These are phyloP conservation scores for Scutellaria galericulata DNA, from an alignment of 257 asterid species.

Conservation along the genomic window DNA sequence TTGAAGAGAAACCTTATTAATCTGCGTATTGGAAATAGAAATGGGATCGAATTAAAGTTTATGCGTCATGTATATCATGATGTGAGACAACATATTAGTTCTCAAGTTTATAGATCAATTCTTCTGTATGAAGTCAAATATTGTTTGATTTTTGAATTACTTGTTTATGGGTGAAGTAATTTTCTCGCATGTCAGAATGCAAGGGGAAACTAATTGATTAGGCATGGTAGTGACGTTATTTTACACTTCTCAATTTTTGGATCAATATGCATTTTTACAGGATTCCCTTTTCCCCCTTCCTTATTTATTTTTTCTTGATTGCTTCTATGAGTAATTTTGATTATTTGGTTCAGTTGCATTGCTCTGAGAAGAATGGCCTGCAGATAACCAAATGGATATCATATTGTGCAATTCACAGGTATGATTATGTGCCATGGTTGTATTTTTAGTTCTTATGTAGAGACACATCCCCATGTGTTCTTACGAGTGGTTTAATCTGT, in stretches of 20 bases:
- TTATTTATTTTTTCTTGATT: background rate
- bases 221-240: constrained; percentile 7
- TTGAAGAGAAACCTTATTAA: constrained; percentile 9
- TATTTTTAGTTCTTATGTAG: constrained; percentile 22
- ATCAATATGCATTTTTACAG: constrained; percentile 8
- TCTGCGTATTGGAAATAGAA: background rate
- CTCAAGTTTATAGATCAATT: constrained; percentile 4
- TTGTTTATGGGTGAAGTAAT: background rate
- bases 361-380: constrained; percentile 76
- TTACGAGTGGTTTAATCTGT: background rate
- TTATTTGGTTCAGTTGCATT: constrained; percentile 69
- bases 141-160: background rate
- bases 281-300: background rate
- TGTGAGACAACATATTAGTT: constrained; percentile 19
- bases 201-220: background rate
- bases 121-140: constrained; percentile 5
- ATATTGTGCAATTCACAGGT: constrained; percentile 90
- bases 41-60: constrained; percentile 4
- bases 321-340: constrained; percentile 27
- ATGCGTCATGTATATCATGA: background rate
- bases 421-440: constrained; percentile 31
- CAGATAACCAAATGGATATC: constrained; percentile 78
- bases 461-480: background rate
- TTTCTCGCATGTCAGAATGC: background rate
- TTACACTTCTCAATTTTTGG: background rate